Evolutionary conservation across 2,329 filamentous ascomycete species (phyloP), one percentile per base, ranked within the genome.

Genomic region (Botrytis squamosa): DNA sequence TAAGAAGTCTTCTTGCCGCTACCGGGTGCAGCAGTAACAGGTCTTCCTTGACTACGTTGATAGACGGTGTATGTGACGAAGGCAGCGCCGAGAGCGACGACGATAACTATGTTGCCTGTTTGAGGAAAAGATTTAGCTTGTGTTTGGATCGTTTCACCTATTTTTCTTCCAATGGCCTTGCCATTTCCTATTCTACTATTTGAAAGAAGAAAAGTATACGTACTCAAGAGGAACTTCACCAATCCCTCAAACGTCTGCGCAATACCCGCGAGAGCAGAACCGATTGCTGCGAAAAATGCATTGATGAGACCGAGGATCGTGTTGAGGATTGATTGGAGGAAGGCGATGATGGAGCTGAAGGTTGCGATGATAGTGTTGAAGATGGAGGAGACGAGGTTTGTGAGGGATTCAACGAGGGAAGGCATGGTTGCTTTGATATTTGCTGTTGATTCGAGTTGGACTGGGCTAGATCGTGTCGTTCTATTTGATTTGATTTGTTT

Each of bases 141-240:
- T 2, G 42, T 66, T 46, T 68, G 18, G 3, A 29, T 40, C 0
- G 1, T 55, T 49, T 7, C n/a, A 52, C 8, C 14, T 20, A 29
- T 40, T 1, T 4, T 25, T 38, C 36, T 14, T 74, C 42, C 18
- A 12, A 22, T 55, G 14, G 4, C 3, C 55, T 40, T 40, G 22
- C 3, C 25, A 25, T 3, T 4, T 69, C 8, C 9, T 5, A 44
- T 55, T n/a, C 5, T 16, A 55, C 25, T 25, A n/a, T n/a, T 16
- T 16, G 25, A 16, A 52, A n/a, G 22, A 55, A 55, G 12, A n/a
- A 7, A 16, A n/a, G 25, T n/a, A n/a, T n/a, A 78, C 79, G 74
- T 75, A 80, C 80, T 77, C 44, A 80, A 62, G 8, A 81, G n/a
- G 72, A 81, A 81, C 69, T 79, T 80, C 22, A 79, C 14, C 38